phyloP scores from a whole-genome alignment of 176 grass and related monocot genomes.

The Eleusine indica region DNA sequence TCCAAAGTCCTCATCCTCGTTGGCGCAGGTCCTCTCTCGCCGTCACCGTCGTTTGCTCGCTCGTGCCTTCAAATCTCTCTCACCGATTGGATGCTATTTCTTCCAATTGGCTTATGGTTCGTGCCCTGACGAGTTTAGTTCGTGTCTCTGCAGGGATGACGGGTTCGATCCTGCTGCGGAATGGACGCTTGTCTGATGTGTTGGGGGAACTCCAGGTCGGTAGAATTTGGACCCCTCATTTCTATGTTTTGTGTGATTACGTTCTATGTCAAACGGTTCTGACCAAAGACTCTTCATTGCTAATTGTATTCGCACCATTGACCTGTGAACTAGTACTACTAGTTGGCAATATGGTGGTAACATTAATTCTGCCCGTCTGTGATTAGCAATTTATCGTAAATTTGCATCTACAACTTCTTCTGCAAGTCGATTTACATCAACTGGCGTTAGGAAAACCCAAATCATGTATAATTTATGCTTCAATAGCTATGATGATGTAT shows the following conservation, averaged over 20 bases:
- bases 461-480: slow-evolving; percentile 18
- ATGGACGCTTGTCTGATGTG: slow-evolving; percentile 86
- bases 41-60: neutral
- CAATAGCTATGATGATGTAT: neutral
- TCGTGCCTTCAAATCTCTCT: neutral
- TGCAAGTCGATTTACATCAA: neutral
- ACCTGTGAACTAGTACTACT: neutral
- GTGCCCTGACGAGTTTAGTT: slow-evolving; percentile 23
- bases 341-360: neutral
- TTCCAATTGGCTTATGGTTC: neutral
- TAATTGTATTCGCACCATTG: neutral
- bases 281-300: neutral
- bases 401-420: neutral
- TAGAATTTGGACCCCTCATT: neutral
- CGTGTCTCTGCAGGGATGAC: slow-evolving; percentile 57
- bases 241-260: neutral
- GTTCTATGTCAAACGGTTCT: neutral
- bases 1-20: slow-evolving; percentile 92
- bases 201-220: slow-evolving; percentile 76
- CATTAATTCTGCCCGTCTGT: neutral
- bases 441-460: neutral
- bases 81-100: slow-evolving; percentile 3
- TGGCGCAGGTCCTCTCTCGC: slow-evolving; percentile 59
- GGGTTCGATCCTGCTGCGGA: slow-evolving; percentile 78
- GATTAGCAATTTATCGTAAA: neutral